phyloP scores from a whole-genome alignment of 768 basidiomycete species.

The Grammothele lineata region DNA sequence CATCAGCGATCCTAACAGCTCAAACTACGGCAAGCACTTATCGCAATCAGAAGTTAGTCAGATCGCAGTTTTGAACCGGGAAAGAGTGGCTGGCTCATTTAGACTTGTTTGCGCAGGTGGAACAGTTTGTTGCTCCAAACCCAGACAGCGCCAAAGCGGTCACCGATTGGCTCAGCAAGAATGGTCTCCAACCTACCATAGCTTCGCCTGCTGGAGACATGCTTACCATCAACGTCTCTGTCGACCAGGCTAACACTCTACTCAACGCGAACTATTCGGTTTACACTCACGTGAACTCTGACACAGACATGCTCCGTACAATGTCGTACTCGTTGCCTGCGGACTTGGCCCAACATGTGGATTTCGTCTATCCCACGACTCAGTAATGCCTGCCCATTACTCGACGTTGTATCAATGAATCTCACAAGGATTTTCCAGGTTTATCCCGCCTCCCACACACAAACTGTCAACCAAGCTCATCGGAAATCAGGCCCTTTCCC shows the following conservation, averaged over 20 bases:
- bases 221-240: slow-evolving; percentile 26
- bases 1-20: slow-evolving; percentile 34
- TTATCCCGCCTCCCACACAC: too few relatives aligned
- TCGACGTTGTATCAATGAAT: too few relatives aligned
- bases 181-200: slow-evolving; percentile 20
- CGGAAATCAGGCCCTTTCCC: slow-evolving; percentile 16
- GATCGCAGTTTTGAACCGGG: neutral
- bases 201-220: slow-evolving; percentile 29
- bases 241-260: slow-evolving; percentile 30
- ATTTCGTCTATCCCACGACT: slow-evolving; percentile 27
- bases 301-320: slow-evolving; percentile 28
- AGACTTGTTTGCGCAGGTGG: slow-evolving; percentile 17
- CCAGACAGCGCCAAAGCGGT: slow-evolving; percentile 21
- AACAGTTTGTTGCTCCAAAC: slow-evolving; percentile 21
- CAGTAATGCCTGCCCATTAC: slow-evolving; percentile 15
- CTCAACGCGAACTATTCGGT: slow-evolving; percentile 30
- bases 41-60: slow-evolving; percentile 31
- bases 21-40: slow-evolving; percentile 33
- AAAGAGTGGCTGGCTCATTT: neutral
- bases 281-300: slow-evolving; percentile 27
- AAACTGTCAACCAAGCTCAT: neutral
- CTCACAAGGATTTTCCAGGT: too few relatives aligned
- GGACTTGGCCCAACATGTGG: slow-evolving; percentile 26
- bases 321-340: slow-evolving; percentile 34
- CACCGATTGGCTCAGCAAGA: slow-evolving; percentile 20